Base-by-base conservation (phyloP, 257 asterid species). In the Thymus mandschuricus region DNA sequence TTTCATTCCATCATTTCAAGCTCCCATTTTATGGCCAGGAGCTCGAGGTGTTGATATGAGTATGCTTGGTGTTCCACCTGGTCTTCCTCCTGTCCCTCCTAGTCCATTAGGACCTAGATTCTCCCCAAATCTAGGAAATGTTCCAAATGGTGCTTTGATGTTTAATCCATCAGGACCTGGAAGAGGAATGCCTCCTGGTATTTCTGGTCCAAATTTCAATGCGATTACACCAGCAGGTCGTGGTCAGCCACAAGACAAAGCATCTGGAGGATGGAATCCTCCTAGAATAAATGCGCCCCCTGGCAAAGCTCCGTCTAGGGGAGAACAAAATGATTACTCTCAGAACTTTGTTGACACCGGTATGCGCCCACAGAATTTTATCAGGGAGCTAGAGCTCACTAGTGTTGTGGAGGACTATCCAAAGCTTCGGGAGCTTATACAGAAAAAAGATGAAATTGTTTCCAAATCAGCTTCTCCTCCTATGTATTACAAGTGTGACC, bases 341-440 rank as follows among this genome's bases (percentile, higher is more conserved):
- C 99, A 95, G 81, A 95, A 95, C 81, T 95, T 95, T 85, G 99
- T 95, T 15, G 99, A 95, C 88, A 95, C 99, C 29, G 98, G 99
- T 59, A 87, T 88, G 97, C 86, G 98, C 45, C 99, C 99, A 4
- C 98, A 95, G 81, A 95, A 95, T 78, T 95, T 84, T 81, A 95
- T 95, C 76, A 81, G 99, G 82, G 99, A 95, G 84, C 88, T 95
- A 58, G 99, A 95, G 87, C 96, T 90, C 54, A 95, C 99, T 45
- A 95, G 95, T 83, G 98, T 95, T 49, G 94, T 95, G 83, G 99
- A 95, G 85, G 99, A 95, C 72, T 95, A 95, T 83, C 99, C 99
- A 59, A 95, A 92, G 81, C 96, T 95, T 66, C 88, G 99, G 61
- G 99, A 95, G 80, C 99, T 92, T 76, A 89, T 95, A 81, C 97